Conservation (phyloP, 1,139 yeast species). For the Saccharomyces hybrid region DNA sequence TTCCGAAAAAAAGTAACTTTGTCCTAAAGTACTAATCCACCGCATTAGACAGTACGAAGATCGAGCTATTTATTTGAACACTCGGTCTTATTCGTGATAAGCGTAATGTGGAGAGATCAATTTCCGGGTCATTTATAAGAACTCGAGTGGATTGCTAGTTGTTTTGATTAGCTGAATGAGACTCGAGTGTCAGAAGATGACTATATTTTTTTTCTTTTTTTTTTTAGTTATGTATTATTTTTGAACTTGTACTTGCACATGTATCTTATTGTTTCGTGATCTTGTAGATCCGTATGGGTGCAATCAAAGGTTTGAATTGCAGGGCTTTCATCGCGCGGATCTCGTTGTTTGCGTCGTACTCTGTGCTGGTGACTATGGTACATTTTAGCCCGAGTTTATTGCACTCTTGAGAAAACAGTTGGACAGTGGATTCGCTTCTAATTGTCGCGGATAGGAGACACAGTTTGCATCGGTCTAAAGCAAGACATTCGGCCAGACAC, state of each 20-base stretch:
- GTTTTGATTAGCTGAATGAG: constrained; percentile 32
- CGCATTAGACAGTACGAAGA: constrained; percentile 41
- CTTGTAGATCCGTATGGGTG: constrained; percentile 26
- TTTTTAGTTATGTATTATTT: background rate
- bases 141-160: constrained; percentile 43
- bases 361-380: constrained; percentile 22
- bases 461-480: constrained; percentile 10
- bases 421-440: constrained; percentile 53
- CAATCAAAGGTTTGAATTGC: constrained; percentile 14
- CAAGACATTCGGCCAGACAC: constrained; percentile 40
- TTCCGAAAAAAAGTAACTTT: constrained; percentile 26
- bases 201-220: constrained; percentile 32
- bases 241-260: background rate
- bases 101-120: constrained; percentile 37
- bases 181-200: constrained; percentile 54
- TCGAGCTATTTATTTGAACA: constrained; percentile 15
- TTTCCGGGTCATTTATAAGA: constrained; percentile 41
- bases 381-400: constrained; percentile 24
- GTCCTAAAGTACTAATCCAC: constrained; percentile 36
- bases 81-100: constrained; percentile 24
- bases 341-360: constrained; percentile 5
- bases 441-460: constrained; percentile 67
- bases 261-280: background rate
- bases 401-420: constrained; percentile 45
- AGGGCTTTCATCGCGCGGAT: constrained; percentile 7